Evolutionary conservation across 495 filamentous ascomycete genomes (phyloP), one percentile per base, ranked within the genome.

Genomic region (Hypoxylon subgilvum): DNA sequence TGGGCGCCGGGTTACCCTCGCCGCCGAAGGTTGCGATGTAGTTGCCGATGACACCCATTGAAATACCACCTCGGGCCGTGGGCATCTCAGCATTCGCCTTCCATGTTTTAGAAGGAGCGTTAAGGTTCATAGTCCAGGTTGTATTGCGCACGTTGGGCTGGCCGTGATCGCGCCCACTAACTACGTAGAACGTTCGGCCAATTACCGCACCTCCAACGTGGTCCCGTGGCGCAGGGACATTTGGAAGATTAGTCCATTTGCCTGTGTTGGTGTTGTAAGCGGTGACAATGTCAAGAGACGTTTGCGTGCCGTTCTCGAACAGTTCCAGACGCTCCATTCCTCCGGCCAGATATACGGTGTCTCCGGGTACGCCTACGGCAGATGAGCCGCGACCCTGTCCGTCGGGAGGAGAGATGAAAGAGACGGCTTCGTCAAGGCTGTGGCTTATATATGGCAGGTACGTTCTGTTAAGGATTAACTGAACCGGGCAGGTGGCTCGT

Each of bases 21-120:
- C 75, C 74, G 9, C 76, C 75, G 46, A 80, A 75, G 0, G 72
- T 70, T 10, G 69, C 70, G 6, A 79, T 55, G 52, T 66, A 71
- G 0, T 27, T 48, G 14, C 58, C 68, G 3, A 77, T 54, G 2
- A 63, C 65, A 0, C 58, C 75, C 13, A 57, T 53, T 1, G 68
- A 58, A 6, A 75, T 41, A 0, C 75, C 75, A n/a, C 72, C 69
- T 25, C 71, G 64, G 0, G 69, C 48, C 18, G 57, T 65, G 8
- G 72, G 70, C 67, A 76, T 76, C 35, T 46, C 54, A 39, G 47
- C 51, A 1, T 47, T 40, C 6, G 51, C 54, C 3, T 32, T 12
- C 71, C 72, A 76, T 7, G 67, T 71, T 1, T 41, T 46, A 10
- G 4, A 32, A 31, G 57, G 31, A 10, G 56, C 40, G 6, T 52